Percentiles rank a stretch among this genome's conserved stretches.
These are phyloP conservation scores for Citeromyces matritensis DNA, from an alignment of 805 yeast species.

Conservation along the genomic window DNA sequence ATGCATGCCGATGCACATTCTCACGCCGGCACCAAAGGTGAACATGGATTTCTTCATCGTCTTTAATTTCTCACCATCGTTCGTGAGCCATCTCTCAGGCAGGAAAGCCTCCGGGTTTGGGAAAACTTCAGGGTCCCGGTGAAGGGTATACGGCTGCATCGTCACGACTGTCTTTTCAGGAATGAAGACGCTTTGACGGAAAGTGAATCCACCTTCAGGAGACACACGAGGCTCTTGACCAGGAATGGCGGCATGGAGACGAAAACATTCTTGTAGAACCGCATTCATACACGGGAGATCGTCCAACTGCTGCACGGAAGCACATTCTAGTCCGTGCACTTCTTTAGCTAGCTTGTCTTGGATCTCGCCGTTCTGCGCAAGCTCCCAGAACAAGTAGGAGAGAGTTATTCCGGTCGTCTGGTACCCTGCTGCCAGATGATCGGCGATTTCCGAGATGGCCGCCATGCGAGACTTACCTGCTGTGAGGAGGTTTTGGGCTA, in stretches of 20 bases:
- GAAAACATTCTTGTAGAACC: slow-evolving; percentile 39
- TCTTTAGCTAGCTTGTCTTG: slow-evolving; percentile 36
- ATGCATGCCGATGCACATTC: slow-evolving; percentile 67
- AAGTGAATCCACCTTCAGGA: slow-evolving; percentile 14
- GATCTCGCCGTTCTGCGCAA: slow-evolving; percentile 30
- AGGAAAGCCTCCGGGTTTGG: slow-evolving; percentile 32
- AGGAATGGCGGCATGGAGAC: slow-evolving; percentile 60
- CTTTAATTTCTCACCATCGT: slow-evolving; percentile 19
- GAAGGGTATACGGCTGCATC: slow-evolving; percentile 53
- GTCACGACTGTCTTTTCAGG: slow-evolving; percentile 45
- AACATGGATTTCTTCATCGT: slow-evolving; percentile 37
- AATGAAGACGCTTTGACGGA: slow-evolving; percentile 13
- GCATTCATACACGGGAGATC: slow-evolving; percentile 44
- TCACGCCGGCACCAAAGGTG: slow-evolving; percentile 59
- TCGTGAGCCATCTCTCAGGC: slow-evolving; percentile 53
- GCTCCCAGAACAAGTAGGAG: slow-evolving; percentile 40
- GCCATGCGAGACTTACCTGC: slow-evolving; percentile 6
- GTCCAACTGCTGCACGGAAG: slow-evolving; percentile 26
- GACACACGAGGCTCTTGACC: slow-evolving; percentile 56
- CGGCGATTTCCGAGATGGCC: slow-evolving; percentile 35
- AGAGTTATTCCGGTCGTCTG: slow-evolving; percentile 60
- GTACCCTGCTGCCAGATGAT: slow-evolving; percentile 67
- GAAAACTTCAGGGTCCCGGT: slow-evolving; percentile 32
- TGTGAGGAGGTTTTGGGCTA: slow-evolving; percentile 10
- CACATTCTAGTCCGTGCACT: slow-evolving; percentile 15